A percentile compares a stretch with the other conserved stretches of the same genome.
phyloP scores from a whole-genome alignment of 768 basidiomycete genomes.

The Pisolithus marmoratus region DNA sequence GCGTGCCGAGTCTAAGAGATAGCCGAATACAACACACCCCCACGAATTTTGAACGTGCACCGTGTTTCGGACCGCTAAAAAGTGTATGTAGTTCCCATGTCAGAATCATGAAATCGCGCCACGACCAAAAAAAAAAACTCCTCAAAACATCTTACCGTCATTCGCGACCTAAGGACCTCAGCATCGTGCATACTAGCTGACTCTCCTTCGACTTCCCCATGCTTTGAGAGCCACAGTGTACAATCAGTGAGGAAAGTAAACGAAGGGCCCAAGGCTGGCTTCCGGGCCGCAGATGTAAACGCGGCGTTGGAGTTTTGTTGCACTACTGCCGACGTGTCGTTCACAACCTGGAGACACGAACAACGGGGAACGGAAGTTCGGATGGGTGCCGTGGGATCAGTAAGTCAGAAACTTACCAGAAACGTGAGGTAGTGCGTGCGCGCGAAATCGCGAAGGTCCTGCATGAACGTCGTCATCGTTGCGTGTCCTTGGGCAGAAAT shows the following conservation, averaged over 20 bases:
- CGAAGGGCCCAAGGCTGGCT: constrained; percentile 72
- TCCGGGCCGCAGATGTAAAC: constrained; percentile 38
- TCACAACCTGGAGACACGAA: constrained; percentile 48
- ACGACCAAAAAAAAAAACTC: neutral
- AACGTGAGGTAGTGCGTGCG: constrained; percentile 40
- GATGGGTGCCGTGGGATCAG: neutral
- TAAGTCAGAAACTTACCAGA: constrained; percentile 40
- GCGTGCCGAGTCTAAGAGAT: neutral
- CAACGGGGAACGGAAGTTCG: neutral
- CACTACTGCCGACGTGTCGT: constrained; percentile 40
- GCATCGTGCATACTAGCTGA: constrained; percentile 25
- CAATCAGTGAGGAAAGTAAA: constrained; percentile 70
- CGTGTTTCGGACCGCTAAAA: constrained; percentile 33
- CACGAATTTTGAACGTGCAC: constrained; percentile 36
- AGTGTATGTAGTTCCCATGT: neutral
- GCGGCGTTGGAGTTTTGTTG: constrained; percentile 29
- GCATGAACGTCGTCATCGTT: constrained; percentile 67
- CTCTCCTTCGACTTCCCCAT: constrained; percentile 12
- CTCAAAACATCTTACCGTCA: constrained; percentile 25
- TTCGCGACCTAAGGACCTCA: constrained; percentile 40
- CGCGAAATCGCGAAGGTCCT: constrained; percentile 48
- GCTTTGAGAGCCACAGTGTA: constrained; percentile 60
- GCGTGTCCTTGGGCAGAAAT: constrained; percentile 73
- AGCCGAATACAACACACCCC: constrained; percentile 22
- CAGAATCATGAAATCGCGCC: constrained; percentile 1